These are phyloP conservation scores for Mycosarcoma mackinlayi DNA, from an alignment of 1,284 basidiomycete species.

Conservation along the genomic window DNA sequence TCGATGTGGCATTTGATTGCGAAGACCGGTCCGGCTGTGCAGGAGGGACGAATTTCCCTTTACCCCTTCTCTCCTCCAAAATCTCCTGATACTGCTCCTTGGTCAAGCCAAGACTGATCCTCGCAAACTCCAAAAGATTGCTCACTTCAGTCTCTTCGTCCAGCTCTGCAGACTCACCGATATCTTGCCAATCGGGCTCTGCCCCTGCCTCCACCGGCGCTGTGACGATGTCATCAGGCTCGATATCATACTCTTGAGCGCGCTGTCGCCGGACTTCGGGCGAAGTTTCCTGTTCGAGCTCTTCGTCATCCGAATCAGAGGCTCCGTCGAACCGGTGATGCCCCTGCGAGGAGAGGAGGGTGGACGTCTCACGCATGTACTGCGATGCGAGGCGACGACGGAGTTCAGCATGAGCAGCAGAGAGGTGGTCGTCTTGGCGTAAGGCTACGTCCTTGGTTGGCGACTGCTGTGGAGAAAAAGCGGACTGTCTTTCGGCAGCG, in stretches of 20 bases:
- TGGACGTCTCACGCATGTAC: conserved; percentile 41
- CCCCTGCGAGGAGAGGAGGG: conserved; percentile 27
- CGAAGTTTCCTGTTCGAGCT: conserved; percentile 37
- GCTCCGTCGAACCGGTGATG: conserved; percentile 42
- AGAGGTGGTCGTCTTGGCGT: conserved; percentile 17
- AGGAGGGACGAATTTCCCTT: conserved; percentile 44
- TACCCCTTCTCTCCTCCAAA: conserved; percentile 30
- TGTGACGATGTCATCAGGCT: conserved; percentile 19
- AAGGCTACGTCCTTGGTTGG: neutral
- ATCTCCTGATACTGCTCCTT: conserved; percentile 51
- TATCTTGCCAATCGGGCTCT: conserved; percentile 14
- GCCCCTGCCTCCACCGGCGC: neutral
- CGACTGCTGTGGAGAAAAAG: no score
- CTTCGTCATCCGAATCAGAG: conserved; percentile 41
- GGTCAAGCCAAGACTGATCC: conserved; percentile 48
- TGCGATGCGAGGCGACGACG: conserved; percentile 32
- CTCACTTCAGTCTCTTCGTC: conserved; percentile 44
- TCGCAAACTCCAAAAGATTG: conserved; percentile 49
- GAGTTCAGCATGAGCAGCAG: conserved; percentile 24
- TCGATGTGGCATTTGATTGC: neutral
- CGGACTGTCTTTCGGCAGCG: conserved; percentile 4
- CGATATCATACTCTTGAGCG: conserved; percentile 32
- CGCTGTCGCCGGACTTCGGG: conserved; percentile 18
- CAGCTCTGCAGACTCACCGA: conserved; percentile 1
- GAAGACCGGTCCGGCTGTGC: no score